phyloP scores from a whole-genome alignment of 139 green algal genomes.

The Penium margaritaceum region DNA sequence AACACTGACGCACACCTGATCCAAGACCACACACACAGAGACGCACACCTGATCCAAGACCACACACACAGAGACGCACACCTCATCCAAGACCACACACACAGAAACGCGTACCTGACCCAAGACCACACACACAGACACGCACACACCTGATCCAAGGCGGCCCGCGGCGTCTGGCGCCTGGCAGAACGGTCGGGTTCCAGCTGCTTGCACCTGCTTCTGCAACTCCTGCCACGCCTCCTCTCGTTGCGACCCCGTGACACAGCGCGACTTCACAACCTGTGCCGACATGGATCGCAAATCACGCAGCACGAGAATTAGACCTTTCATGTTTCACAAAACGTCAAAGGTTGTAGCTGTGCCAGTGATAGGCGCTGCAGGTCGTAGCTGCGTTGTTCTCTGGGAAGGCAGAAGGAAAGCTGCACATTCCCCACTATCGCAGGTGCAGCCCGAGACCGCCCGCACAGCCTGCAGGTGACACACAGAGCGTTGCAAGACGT shows the following conservation, averaged over 20 bases:
- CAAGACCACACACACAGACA: too few relatives aligned
- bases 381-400: neutral
- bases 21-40: too few relatives aligned
- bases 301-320: neutral
- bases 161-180: neutral
- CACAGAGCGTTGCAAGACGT: too few relatives aligned
- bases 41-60: too few relatives aligned
- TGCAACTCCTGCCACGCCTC: conserved; percentile 17
- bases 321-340: too few relatives aligned
- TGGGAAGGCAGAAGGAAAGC: neutral
- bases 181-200: conserved; percentile 30
- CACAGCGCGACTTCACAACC: conserved; percentile 13
- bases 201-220: neutral
- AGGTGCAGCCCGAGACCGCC: neutral
- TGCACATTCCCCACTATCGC: neutral
- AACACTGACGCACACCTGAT: too few relatives aligned
- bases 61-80: too few relatives aligned
- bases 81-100: too few relatives aligned
- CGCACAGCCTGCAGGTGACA: neutral
- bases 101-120: too few relatives aligned
- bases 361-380: too few relatives aligned
- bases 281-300: neutral
- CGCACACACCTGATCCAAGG: conserved; percentile 23
- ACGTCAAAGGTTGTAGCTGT: too few relatives aligned
- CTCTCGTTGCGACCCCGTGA: neutral